Percentiles rank a stretch among this genome's conserved stretches.
These are phyloP conservation scores for Magnolia officinalis DNA, from an alignment of 164 flowering plant species.

Conservation along the genomic window DNA sequence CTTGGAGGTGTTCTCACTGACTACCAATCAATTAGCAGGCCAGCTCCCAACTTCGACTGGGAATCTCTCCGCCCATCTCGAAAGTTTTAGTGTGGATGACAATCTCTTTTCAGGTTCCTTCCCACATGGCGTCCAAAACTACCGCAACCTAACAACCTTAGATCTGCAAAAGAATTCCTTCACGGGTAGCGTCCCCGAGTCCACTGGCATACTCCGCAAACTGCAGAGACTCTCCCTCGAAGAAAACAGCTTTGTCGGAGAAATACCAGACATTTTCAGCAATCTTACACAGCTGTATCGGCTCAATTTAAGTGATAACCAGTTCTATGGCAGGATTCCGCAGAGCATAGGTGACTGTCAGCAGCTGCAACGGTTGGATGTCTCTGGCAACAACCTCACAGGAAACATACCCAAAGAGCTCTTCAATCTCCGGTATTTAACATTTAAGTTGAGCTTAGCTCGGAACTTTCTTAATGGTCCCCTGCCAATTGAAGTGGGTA, in stretches of 20 bases:
- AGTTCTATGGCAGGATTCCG: slow-evolving; percentile 33
- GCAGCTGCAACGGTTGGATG: slow-evolving; percentile 4
- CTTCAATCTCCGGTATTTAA: slow-evolving; percentile 6
- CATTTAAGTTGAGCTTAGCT: not conserved
- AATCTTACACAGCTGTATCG: slow-evolving; percentile 13
- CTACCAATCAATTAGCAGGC: slow-evolving; percentile 19
- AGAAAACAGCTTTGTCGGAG: slow-evolving; percentile 19
- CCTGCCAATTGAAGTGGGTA: slow-evolving; percentile 27
- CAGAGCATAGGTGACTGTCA: slow-evolving; percentile 19
- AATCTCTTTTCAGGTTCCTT: slow-evolving; percentile 18
- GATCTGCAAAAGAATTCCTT: slow-evolving; percentile 12
- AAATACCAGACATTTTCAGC: slow-evolving; percentile 24
- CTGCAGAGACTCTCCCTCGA: slow-evolving; percentile 4
- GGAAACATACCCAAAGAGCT: slow-evolving; percentile 26
- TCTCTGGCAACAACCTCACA: slow-evolving; percentile 21
- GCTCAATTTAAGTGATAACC: slow-evolving; percentile 8
- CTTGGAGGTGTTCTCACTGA: not conserved
- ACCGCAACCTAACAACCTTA: slow-evolving; percentile 9
- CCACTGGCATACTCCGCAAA: slow-evolving; percentile 19
- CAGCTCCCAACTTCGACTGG: slow-evolving; percentile 18
- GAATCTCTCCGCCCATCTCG: slow-evolving; percentile 23
- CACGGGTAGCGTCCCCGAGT: slow-evolving; percentile 22
- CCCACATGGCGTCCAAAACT: slow-evolving; percentile 18
- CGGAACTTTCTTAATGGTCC: slow-evolving; percentile 21
- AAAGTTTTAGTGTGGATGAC: not conserved